Evolutionary conservation across 345 rosid genomes (phyloP).

Genomic region (Moringa oleifera): DNA sequence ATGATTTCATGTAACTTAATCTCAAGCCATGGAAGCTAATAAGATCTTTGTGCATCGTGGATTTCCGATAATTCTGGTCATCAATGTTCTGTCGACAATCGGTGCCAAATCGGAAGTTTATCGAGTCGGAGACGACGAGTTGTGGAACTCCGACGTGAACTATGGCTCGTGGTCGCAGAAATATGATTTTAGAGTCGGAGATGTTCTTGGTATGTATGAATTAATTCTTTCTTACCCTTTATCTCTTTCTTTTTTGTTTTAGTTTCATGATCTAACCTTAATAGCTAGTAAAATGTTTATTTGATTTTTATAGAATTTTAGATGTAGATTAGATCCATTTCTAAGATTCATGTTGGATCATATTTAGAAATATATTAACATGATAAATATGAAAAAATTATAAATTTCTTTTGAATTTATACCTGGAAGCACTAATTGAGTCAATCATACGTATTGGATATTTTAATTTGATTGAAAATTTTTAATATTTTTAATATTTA

Average conservation of each 20-base stretch:
- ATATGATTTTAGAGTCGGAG: slow-evolving; percentile 44
- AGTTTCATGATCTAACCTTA: no score
- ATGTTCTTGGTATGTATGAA: slow-evolving; percentile 36
- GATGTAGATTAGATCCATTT: no score
- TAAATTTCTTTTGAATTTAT: no score
- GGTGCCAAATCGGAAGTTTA: slow-evolving; percentile 27
- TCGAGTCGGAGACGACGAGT: slow-evolving; percentile 37
- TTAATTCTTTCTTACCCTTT: background rate
- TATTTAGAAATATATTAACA: no score
- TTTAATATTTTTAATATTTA: no score
- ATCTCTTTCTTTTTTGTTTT: background rate
- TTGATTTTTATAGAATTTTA: no score
- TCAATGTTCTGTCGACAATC: background rate
- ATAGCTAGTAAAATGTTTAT: no score
- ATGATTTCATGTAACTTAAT: background rate
- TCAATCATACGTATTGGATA: no score
- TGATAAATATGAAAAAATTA: no score
- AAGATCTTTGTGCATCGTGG: background rate
- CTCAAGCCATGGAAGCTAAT: slow-evolving; percentile 15
- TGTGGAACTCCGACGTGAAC: slow-evolving; percentile 31
- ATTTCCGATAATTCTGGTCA: background rate
- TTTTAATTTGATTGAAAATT: no score
- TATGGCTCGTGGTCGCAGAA: slow-evolving; percentile 36
- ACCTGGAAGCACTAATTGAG: no score
- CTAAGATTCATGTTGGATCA: no score